phyloP scores from a whole-genome alignment of 768 basidiomycete species.

The Sarcodon sp. region DNA sequence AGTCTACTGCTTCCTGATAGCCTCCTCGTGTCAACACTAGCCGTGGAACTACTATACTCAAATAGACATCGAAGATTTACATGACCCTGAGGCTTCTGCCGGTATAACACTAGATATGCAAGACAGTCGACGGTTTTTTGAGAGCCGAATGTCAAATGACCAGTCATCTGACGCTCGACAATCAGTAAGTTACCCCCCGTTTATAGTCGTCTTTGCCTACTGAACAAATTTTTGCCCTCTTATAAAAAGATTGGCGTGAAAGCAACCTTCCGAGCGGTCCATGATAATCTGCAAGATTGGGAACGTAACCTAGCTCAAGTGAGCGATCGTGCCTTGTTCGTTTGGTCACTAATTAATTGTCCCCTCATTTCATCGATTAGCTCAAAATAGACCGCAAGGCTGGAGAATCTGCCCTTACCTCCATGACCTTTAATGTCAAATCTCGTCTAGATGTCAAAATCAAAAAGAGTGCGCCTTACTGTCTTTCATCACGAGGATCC shows the following conservation, averaged over 20 bases:
- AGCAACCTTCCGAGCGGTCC: constrained; percentile 32
- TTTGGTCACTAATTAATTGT: not conserved
- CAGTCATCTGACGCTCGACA: not conserved
- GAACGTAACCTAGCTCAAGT: constrained; percentile 45
- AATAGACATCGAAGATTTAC: constrained; percentile 81
- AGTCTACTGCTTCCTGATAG: not conserved
- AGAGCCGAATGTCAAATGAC: constrained; percentile 31
- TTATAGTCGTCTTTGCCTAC: no score
- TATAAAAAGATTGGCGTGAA: constrained; percentile 26
- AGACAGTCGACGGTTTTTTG: constrained; percentile 74
- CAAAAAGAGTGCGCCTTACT: constrained; percentile 38
- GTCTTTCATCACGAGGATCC: not conserved
- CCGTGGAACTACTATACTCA: constrained; percentile 29
- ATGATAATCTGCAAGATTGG: constrained; percentile 41
- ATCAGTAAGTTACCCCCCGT: no score
- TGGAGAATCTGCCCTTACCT: constrained; percentile 50
- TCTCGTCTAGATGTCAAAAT: constrained; percentile 54
- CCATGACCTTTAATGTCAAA: constrained; percentile 76
- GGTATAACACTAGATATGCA: constrained; percentile 83
- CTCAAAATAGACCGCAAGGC: constrained; percentile 57
- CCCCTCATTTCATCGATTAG: constrained; percentile 18
- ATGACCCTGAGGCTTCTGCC: constrained; percentile 45
- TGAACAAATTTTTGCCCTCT: not conserved
- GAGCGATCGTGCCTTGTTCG: constrained; percentile 3
- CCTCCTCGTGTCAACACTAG: not conserved